phyloP scores from a whole-genome alignment of 139 green algal species.

The Monoraphidium neglectum region DNA sequence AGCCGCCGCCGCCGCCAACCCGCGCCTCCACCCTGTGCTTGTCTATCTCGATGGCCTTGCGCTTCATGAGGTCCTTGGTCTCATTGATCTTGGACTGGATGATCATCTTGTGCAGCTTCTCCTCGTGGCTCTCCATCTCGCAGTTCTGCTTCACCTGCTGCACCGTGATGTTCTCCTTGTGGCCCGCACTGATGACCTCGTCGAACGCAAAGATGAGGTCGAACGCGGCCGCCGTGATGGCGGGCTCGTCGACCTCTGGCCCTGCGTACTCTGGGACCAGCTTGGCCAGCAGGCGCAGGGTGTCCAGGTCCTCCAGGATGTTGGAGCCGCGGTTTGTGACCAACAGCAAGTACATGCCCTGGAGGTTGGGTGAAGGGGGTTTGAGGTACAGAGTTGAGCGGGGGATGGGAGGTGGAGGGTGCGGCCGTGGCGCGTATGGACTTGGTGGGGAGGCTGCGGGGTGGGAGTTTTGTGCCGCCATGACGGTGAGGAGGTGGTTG shows the following conservation, averaged over 20 bases:
- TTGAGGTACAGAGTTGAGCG: no score
- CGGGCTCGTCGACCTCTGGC: conserved; percentile 83
- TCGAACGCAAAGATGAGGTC: conserved; percentile 99
- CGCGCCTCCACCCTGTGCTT: conserved; percentile 84
- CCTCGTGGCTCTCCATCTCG: conserved; percentile 98
- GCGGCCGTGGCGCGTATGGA: no score
- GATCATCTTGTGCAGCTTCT: conserved; percentile 99
- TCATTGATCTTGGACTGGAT: conserved; percentile 88
- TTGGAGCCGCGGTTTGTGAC: conserved; percentile 98
- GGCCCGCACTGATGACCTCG: conserved; percentile 94
- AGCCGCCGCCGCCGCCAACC: neutral
- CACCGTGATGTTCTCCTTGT: conserved; percentile 92
- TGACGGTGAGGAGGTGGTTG: no score
- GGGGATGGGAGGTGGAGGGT: no score
- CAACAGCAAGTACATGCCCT: conserved; percentile 96
- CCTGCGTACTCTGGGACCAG: conserved; percentile 89
- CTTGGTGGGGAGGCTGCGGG: no score
- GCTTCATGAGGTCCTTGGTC: conserved; percentile 93
- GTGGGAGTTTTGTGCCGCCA: no score
- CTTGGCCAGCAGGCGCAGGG: conserved; percentile 94
- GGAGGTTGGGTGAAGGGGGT: conserved; percentile 23
- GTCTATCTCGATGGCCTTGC: conserved; percentile 86
- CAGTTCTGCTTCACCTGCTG: conserved; percentile 92
- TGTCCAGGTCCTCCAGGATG: conserved; percentile 99
- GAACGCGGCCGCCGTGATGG: conserved; percentile 79